These are phyloP conservation scores for Pichiaceae sp. DNA, from an alignment of 1,139 yeast species.

Conservation along the genomic window DNA sequence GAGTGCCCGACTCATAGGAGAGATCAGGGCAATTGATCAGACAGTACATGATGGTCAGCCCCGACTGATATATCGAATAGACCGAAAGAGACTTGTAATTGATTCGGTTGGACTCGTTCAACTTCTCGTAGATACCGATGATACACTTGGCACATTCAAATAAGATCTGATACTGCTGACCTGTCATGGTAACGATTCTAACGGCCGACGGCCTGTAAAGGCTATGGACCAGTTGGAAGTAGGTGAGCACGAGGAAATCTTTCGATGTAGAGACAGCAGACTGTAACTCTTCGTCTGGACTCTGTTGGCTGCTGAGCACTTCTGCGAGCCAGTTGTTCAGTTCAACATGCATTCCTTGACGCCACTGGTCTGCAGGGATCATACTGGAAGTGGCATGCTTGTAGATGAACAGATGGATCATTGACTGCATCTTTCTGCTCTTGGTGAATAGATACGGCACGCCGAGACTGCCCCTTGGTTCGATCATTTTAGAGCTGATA, in stretches of 20 bases:
- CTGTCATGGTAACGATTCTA: slow-evolving; percentile 2
- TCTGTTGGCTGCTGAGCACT: slow-evolving; percentile 4
- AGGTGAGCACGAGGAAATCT: slow-evolving; percentile 11
- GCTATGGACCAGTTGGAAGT: slow-evolving; percentile 11
- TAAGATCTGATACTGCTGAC: slow-evolving; percentile 7
- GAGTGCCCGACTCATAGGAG: slow-evolving; percentile 3
- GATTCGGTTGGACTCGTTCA: slow-evolving; percentile 5
- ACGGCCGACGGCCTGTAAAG: slow-evolving; percentile 10
- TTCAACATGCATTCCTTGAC: slow-evolving; percentile 10
- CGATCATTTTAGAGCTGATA: slow-evolving; percentile 8
- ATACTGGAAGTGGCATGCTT: background rate
- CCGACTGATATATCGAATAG: slow-evolving; percentile 14
- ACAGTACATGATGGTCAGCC: slow-evolving; percentile 11
- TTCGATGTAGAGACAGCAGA: slow-evolving; percentile 3
- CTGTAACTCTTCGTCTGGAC: background rate
- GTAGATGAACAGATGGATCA: slow-evolving; percentile 9
- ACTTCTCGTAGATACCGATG: slow-evolving; percentile 8
- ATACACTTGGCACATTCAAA: slow-evolving; percentile 8
- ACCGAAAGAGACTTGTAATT: slow-evolving; percentile 16
- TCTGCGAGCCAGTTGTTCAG: slow-evolving; percentile 10
- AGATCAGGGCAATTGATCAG: slow-evolving; percentile 11
- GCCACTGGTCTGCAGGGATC: slow-evolving; percentile 4
- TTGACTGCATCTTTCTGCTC: slow-evolving; percentile 11
- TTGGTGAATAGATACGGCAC: slow-evolving; percentile 7
- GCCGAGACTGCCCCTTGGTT: slow-evolving; percentile 1